These are phyloP conservation scores for Geotrichum restrictum DNA, from an alignment of 1,139 yeast species.

Conservation along the genomic window DNA sequence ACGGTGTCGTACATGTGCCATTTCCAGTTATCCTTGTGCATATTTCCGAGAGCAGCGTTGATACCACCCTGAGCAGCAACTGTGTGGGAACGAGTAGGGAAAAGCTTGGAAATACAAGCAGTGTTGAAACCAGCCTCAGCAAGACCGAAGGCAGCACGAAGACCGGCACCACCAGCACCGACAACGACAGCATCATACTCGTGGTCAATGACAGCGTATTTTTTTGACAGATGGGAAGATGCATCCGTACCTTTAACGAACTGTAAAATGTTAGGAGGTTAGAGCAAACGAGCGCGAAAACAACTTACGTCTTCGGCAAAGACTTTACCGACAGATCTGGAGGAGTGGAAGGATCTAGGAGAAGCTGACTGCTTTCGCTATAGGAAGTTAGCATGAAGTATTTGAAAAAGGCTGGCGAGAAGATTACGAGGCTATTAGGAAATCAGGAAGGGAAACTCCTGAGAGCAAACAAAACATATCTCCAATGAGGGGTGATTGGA, in stretches of 20 bases:
- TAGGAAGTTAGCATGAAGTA: slow-evolving; percentile 5
- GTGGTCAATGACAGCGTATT: slow-evolving; percentile 87
- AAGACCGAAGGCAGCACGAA: slow-evolving; percentile 96
- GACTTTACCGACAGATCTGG: slow-evolving; percentile 30
- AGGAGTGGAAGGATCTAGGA: slow-evolving; percentile 30
- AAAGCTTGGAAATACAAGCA: slow-evolving; percentile 93
- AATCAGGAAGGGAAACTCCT: too few species aligned
- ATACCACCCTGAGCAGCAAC: slow-evolving; percentile 99
- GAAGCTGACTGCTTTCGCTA: slow-evolving; percentile 17
- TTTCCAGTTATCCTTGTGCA: slow-evolving; percentile 98
- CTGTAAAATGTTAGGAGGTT: slow-evolving; percentile 2
- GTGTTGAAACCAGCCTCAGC: slow-evolving; percentile 97
- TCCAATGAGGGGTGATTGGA: too few species aligned
- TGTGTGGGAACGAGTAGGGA: slow-evolving; percentile 97
- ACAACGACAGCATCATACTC: slow-evolving; percentile 97
- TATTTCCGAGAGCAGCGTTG: slow-evolving; percentile 93
- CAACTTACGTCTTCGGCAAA: slow-evolving; percentile 30
- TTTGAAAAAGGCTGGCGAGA: too few species aligned
- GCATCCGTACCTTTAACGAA: slow-evolving; percentile 41
- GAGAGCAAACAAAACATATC: too few species aligned
- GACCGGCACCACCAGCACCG: slow-evolving; percentile 99
- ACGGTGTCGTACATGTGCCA: slow-evolving; percentile 99
- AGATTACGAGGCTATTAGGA: too few species aligned
- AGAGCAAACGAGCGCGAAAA: background rate
- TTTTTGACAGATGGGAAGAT: slow-evolving; percentile 46